phyloP scores from a whole-genome alignment of 139 green algal species.

The Chlorella sorokiniana region DNA sequence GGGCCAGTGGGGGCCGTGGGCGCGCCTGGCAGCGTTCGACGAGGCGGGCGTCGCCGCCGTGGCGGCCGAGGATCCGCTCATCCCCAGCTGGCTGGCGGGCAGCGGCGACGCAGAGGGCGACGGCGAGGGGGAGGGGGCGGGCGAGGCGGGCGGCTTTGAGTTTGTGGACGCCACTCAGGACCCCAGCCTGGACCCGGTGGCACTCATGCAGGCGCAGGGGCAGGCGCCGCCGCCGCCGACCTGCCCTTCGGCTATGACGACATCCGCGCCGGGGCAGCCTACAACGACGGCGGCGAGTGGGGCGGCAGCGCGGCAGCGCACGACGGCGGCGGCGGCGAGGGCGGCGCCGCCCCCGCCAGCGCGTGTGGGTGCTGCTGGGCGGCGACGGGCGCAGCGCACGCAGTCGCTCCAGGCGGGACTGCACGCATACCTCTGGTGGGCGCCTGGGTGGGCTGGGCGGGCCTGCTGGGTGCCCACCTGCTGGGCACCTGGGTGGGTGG shows the following conservation, averaged over 20 bases:
- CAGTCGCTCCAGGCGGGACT: conserved; percentile 29
- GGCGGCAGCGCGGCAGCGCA: conserved; percentile 6
- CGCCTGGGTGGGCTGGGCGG: too few species aligned
- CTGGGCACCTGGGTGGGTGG: neutral
- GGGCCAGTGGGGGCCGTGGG: neutral
- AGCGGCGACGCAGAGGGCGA: neutral
- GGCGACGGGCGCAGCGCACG: conserved; percentile 39
- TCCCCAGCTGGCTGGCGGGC: neutral
- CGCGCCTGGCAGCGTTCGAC: neutral
- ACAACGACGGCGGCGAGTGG: neutral
- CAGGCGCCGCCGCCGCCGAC: neutral
- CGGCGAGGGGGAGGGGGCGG: neutral
- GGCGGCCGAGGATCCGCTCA: neutral
- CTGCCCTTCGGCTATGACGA: conserved; percentile 19
- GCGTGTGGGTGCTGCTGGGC: conserved; percentile 46
- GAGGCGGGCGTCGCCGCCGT: neutral
- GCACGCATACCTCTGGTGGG: conserved; percentile 27
- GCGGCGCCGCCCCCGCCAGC: conserved; percentile 27
- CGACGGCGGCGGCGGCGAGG: neutral
- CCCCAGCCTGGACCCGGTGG: neutral
- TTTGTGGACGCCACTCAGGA: conserved; percentile 18
- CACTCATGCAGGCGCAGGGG: neutral
- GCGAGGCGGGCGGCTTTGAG: neutral
- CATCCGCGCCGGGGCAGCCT: conserved; percentile 1
- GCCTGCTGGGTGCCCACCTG: neutral